Base-by-base conservation (phyloP, 352 stramenopile genomes). In the Pythium vanterpoolii region DNA sequence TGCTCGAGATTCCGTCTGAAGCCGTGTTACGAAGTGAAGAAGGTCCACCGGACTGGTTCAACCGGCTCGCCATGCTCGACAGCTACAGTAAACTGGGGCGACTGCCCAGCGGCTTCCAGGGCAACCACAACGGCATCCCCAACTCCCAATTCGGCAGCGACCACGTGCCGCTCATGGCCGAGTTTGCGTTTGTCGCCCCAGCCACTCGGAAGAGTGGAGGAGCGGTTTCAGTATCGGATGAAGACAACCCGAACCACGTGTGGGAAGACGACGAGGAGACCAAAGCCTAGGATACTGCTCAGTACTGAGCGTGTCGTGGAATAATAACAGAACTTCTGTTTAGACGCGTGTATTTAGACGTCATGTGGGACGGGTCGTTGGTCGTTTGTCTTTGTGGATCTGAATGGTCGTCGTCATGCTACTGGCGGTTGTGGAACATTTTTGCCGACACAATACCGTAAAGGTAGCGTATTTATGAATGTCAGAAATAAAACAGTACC, bases 41-140 rank as follows among this genome's bases (percentile, higher is more conserved):
- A 56, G 86, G 86, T 1, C 86, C 86, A 34, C 56, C 66, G 1
- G 78, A 87, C 57, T 95, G 86, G 86, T 86, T 91, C 43, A 87
- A 90, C 61, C 76, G 76, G 8, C 46, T 93, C 24, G 76, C 77
- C 30, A 77, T 89, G 68, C 63, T 78, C 2, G 83, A 92, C 71
- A 89, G 71, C 56, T 86, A 86, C 60, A 85, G 72, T 63, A 81
- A 80, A 40, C 68, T 70, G 26, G 83, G 83, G 7, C 78, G 82
- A 0, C 60, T 89, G 31, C 79, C 81, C 24, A 83, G 65, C 28
- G 69, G 81, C n/a, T 62, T 88, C 42, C 72, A 89, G 39, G 77
- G 77, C 40, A 95, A 93, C 68, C 85, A 93, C 70, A 95, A 95
- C 45, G 86, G 86, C 53, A 95, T 95, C 36, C 86, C 86, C 13